Percentiles rank a stretch among this genome's conserved stretches.
Evolutionary conservation across 768 basidiomycete genomes (phyloP).

Genomic region (Cubamyces lactineus): DNA sequence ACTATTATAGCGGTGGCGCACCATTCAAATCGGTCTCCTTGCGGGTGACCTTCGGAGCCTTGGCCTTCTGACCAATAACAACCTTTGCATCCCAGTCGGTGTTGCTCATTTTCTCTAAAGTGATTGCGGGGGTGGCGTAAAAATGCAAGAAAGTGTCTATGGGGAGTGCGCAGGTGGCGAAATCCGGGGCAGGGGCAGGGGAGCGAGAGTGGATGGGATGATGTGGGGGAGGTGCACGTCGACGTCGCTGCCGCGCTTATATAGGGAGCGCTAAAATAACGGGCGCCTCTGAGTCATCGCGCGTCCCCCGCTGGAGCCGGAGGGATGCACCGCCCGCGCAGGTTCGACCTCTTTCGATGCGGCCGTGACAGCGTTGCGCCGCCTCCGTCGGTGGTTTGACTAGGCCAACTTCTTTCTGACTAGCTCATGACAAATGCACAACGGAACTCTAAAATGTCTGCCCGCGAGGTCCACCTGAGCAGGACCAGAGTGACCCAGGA

Average conservation of each 20-base stretch:
- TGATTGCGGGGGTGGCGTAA: background rate
- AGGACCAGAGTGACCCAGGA: too few relatives aligned
- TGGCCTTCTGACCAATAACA: slow-evolving; percentile 73
- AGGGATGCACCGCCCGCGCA: background rate
- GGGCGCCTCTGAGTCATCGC: slow-evolving; percentile 30
- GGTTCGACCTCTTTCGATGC: slow-evolving; percentile 2
- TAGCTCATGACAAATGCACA: background rate
- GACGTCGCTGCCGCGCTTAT: slow-evolving; percentile 28
- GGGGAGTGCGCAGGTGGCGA: slow-evolving; percentile 4
- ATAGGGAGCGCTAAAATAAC: slow-evolving; percentile 22
- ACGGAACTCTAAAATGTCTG: background rate
- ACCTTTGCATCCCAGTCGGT: slow-evolving; percentile 71
- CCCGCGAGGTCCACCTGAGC: too few relatives aligned
- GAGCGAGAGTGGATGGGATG: slow-evolving; percentile 7
- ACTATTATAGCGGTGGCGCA: slow-evolving; percentile 30
- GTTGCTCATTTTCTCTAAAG: slow-evolving; percentile 35
- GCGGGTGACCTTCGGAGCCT: slow-evolving; percentile 64
- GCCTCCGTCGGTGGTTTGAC: background rate
- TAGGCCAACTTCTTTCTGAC: background rate
- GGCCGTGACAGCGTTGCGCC: slow-evolving; percentile 4
- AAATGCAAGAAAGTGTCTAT: slow-evolving; percentile 2
- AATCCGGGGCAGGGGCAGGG: slow-evolving; percentile 10
- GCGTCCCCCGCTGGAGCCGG: background rate
- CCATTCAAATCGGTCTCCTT: slow-evolving; percentile 61
- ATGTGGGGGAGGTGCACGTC: slow-evolving; percentile 24